These are phyloP conservation scores for Balamuthia mandrillaris DNA, from an alignment of 208 protist genomes.

Conservation along the genomic window DNA sequence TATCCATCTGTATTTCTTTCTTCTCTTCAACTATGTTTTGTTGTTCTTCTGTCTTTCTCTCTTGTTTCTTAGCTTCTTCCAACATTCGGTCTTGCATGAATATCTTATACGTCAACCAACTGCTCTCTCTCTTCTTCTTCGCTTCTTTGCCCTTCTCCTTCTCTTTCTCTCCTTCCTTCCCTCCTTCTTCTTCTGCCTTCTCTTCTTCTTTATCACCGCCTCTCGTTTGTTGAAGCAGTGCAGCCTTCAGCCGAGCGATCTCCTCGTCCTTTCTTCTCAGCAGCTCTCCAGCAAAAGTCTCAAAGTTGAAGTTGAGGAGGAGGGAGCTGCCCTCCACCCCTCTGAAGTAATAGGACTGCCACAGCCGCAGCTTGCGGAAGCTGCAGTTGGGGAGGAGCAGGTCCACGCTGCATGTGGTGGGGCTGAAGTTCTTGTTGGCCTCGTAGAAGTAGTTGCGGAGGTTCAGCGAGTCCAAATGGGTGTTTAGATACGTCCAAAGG, in stretches of 20 bases:
- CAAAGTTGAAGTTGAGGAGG: background rate
- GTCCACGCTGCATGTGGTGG: background rate
- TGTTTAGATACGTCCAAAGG: slow-evolving; percentile 28
- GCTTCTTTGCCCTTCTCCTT: background rate
- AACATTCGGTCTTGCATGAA: slow-evolving; percentile 21
- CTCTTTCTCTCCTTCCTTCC: background rate
- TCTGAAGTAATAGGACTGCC: background rate
- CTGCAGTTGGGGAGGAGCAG: background rate
- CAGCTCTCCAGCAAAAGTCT: background rate
- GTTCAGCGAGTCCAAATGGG: background rate
- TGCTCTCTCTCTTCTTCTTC: background rate
- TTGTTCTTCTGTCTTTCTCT: too few species aligned
- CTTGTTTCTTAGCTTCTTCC: too few species aligned
- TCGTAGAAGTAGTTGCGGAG: background rate
- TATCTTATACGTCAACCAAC: slow-evolving; percentile 14
- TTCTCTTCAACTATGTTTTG: too few species aligned
- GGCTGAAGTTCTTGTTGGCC: background rate
- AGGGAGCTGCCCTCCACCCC: background rate
- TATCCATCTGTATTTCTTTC: too few species aligned
- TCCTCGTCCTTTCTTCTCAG: background rate
- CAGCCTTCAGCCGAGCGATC: too few species aligned
- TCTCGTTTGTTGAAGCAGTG: too few species aligned
- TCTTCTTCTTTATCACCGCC: background rate
- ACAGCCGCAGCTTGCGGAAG: background rate
- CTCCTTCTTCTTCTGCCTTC: background rate